Base-by-base conservation (phyloP, 306 rosid species). In the Gillenia trifoliata region DNA sequence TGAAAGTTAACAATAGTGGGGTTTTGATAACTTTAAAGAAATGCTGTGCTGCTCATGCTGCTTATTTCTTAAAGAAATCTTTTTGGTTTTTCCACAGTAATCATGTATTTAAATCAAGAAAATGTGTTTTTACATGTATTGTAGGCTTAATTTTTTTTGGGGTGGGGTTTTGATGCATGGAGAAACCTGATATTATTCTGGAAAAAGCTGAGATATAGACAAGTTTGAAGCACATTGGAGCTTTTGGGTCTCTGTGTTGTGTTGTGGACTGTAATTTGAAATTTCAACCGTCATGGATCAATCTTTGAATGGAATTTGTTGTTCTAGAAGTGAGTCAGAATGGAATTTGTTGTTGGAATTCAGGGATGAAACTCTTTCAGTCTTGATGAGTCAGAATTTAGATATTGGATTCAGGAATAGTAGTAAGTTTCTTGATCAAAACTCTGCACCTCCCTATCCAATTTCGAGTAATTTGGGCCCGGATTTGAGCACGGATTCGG, bases 261-360 rank as follows among this genome's bases (percentile, higher is more conserved):
- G 29, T 50, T 56, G 64, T 67, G 75, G 55, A 68, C n/a, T 40
- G 34, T n/a, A 66, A 13, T 28, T 74, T 70, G 26, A 23, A 64
- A 41, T 57, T 28, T 67, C 26, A 40, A 47, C 28, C 76, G 23
- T 75, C 80, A 75, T 66, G 81, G 83, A 79, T 75, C 78, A 65
- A 71, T 22, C 45, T n/a, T 71, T 38, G 55, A 41, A 56, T 60
- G 80, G 70, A 47, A 25, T 75, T 15, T 49, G 50, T 70, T 72
- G 77, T 57, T 56, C 71, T 49, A 23, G 50, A 26, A 71, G 71
- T 38, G 83, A 77, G 47, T n/a, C n/a, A n/a, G 55, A 41, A 56
- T 60, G 80, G 70, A 47, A 25, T 75, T 15, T 49, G 50, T 52
- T 75, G 45, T 59, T 50, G 59, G 63, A 71, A 29, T 16, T 63